Base-by-base conservation (phyloP, 225 moss, liverwort and hornwort genomes). In the Sphagnum tenellum region DNA sequence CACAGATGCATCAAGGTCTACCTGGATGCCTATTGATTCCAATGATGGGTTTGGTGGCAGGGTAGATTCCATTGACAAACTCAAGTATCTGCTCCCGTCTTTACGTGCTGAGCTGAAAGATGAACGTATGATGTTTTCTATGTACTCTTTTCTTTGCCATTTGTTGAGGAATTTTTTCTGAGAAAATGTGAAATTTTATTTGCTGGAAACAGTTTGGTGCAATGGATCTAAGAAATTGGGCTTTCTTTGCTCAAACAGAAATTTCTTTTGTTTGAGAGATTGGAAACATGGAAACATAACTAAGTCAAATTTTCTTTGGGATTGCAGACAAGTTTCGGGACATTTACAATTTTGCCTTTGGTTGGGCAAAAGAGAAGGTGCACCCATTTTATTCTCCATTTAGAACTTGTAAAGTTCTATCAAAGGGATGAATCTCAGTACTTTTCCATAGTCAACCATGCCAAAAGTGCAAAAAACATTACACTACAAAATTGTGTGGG, bases 351-450 rank as follows among this genome's bases (percentile, higher is more conserved):
- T 92, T 92, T 61, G 89, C 92, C 56, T 92, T 92, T 70, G 78
- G 77, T 60, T 92, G 92, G 92, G 92, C 92, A 12, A 92, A 92
- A 72, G 92, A 92, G 75, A 92, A 92, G 92, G 92, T 92, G 9
- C 59, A 67, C 13, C n/a, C 7, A 50, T 12, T 14, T 64, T 51
- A 8, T 4, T n/a, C 48, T 64, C 29, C 29, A 29, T 29, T 29
- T 29, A 29, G 29, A 29, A 29, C 29, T 29, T 0, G 0, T 0
- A 29, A 29, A 29, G 29, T 29, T 29, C 29, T 29, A 29, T 29
- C 29, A 29, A 29, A 29, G 29, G 29, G 29, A 29, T 29, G 29
- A 29, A 29, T 29, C 29, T 29, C 29, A 0, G 29, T 29, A 29
- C 29, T 29, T 29, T 29, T 29, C 29, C 29, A 29, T 29, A 29